These are phyloP conservation scores for Agroathelia rolfsii DNA, from an alignment of 1,284 basidiomycete genomes.

Conservation along the genomic window DNA sequence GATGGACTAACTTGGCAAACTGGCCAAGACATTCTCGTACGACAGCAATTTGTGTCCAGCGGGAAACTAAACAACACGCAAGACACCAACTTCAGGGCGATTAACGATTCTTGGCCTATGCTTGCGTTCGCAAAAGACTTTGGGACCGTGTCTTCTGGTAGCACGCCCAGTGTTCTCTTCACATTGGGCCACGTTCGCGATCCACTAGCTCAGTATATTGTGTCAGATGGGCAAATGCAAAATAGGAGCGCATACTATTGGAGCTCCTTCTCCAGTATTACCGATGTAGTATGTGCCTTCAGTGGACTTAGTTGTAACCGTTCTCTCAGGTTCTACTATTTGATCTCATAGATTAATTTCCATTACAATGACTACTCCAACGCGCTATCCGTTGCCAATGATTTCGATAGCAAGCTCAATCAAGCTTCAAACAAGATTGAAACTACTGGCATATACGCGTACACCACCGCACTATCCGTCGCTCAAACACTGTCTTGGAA, in stretches of 20 bases:
- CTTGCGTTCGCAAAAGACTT: constrained; percentile 53
- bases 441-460: constrained; percentile 26
- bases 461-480: too few relatives aligned
- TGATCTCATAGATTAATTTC: constrained; percentile 33
- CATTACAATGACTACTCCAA: constrained; percentile 43
- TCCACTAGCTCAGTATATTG: constrained; percentile 46
- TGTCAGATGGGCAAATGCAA: constrained; percentile 34
- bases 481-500: too few relatives aligned
- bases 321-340: not conserved
- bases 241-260: constrained; percentile 41
- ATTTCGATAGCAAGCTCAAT: constrained; percentile 45
- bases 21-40: constrained; percentile 44
- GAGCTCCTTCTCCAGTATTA: constrained; percentile 35
- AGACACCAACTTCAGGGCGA: constrained; percentile 50
- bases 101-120: constrained; percentile 54
- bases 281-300: constrained; percentile 29
- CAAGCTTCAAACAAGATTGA: constrained; percentile 45
- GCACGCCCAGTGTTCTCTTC: constrained; percentile 35
- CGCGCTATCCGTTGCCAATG: constrained; percentile 37
- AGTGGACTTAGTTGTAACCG: not conserved
- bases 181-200: constrained; percentile 51
- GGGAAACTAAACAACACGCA: constrained; percentile 42
- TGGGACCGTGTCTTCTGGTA: constrained; percentile 28
- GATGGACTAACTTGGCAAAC: constrained; percentile 40
- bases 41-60: constrained; percentile 46